phyloP scores from a whole-genome alignment of 140 eudicot genomes.

The Bidens hawaiensis region DNA sequence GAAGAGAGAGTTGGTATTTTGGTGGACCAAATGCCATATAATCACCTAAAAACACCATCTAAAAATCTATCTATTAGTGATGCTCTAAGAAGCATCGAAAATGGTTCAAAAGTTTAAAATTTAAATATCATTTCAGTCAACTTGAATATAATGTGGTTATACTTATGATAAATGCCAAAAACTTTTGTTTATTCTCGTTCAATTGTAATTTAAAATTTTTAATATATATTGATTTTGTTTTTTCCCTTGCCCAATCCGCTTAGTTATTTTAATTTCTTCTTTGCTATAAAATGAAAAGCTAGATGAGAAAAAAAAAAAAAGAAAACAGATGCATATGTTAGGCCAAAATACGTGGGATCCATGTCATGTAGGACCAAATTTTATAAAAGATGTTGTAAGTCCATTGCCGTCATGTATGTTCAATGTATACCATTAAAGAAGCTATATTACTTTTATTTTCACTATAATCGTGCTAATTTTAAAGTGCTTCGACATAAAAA shows the following conservation, averaged over 20 bases:
- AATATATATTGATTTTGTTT: background rate
- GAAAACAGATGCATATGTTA: background rate
- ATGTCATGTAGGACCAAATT: slow-evolving; percentile 3
- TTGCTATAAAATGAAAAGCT: background rate
- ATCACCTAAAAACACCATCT: too few species aligned
- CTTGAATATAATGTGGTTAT: background rate
- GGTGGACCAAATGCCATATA: too few species aligned
- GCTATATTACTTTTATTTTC: background rate
- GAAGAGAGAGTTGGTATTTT: too few species aligned
- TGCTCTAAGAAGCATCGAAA: too few species aligned
- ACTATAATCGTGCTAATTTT: background rate
- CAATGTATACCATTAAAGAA: background rate
- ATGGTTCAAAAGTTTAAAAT: background rate
- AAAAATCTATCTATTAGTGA: too few species aligned
- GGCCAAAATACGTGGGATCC: slow-evolving; percentile 20
- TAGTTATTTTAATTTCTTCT: too few species aligned
- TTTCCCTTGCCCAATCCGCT: too few species aligned
- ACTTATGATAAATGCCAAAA: background rate
- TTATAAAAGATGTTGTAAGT: background rate
- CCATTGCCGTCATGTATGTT: slow-evolving; percentile 11
- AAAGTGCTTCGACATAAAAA: too few species aligned
- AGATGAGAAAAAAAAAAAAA: background rate
- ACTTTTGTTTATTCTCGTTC: background rate
- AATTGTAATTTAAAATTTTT: background rate
- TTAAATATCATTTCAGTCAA: background rate